A percentile compares a stretch with the other conserved stretches of the same genome.
phyloP scores from a whole-genome alignment of 2,329 filamentous ascomycete genomes.

The Teratosphaeria zuluensis region DNA sequence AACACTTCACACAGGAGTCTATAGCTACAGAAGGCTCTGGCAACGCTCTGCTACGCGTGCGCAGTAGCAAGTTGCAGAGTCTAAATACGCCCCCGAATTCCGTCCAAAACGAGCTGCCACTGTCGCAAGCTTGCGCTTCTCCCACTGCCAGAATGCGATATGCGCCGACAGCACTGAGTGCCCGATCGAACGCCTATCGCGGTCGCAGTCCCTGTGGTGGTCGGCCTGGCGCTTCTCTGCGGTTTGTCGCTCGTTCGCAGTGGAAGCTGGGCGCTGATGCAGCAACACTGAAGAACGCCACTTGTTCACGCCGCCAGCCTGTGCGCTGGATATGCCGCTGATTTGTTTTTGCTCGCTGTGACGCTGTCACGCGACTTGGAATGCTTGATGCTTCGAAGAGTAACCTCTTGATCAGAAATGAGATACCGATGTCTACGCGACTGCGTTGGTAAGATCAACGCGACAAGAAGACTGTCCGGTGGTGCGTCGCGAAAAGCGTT shows the following conservation, averaged over 20 bases:
- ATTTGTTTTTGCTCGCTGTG: not conserved
- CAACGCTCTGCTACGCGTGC: not conserved
- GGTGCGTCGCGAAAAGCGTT: not conserved
- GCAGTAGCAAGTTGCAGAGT: not conserved
- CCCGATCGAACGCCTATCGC: not conserved
- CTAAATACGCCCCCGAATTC: not conserved
- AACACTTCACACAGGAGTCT: conserved; percentile 2
- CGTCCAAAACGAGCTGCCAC: not conserved
- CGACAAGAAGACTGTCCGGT: not conserved
- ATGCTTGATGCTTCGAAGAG: not conserved
- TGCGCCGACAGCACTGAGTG: not conserved
- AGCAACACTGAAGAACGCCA: not conserved
- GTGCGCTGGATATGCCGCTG: not conserved
- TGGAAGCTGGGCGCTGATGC: not conserved
- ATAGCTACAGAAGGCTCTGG: not conserved
- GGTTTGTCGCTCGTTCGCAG: not conserved
- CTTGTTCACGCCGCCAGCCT: not conserved
- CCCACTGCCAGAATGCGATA: not conserved
- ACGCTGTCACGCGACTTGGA: not conserved
- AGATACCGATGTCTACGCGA: not conserved
- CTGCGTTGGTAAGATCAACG: not conserved
- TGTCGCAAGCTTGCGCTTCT: not conserved
- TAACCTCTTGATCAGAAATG: not conserved
- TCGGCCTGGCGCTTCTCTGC: not conserved
- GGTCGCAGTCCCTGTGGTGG: not conserved